Base-by-base conservation (phyloP, 352 stramenopile species). In the Globisporangium iwayamae region DNA sequence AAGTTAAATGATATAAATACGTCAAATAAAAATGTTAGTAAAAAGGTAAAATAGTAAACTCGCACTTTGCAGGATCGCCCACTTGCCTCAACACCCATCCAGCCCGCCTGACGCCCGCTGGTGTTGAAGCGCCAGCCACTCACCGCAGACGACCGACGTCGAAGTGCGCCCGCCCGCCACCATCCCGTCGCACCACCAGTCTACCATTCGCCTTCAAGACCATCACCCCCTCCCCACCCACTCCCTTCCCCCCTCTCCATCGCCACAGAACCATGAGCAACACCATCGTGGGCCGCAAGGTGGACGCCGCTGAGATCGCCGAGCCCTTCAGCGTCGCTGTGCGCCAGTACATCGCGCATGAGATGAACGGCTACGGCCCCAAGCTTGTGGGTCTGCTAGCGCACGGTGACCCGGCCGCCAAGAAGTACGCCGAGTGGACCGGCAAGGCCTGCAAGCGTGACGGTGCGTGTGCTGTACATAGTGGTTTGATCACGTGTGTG, bases 401-500 rank as follows among this genome's bases (percentile, higher is more conserved):
- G 32, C 98, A 98, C 72, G 94, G 90, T 48, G 96, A 99, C 72
- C 93, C 93, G 13, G 83, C 95, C 16, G 96, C 95, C 53, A 91
- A 92, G 62, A 96, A 98, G 71, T 99, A 99, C 74, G 96, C 96
- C 56, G 93, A 99, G 78, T 99, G 96, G 96, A 99, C 96, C 8
- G 91, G 93, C 62, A 96, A 96, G 56, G 95, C 96, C 38, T 99
- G 96, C 73, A 73, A 77, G 16, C 89, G 87, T 60, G 97, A 99
- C 71, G 96, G 65, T 70, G 28, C 41, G 65, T 60, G 30, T 30
- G 9, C 14, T 57, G 5, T 47, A 22, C 32, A 16, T 56, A 22
- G 20, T 52, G 4, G 5, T 3, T 39, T 5, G 9, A 46, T 54
- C 3, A 10, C 9, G 46, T 25, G 7, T 59, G 5, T 28, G 2